Evolutionary conservation across 208 protist genomes (phyloP), one percentile per base, ranked within the genome.

Genomic region (Angomonas desouzai): DNA sequence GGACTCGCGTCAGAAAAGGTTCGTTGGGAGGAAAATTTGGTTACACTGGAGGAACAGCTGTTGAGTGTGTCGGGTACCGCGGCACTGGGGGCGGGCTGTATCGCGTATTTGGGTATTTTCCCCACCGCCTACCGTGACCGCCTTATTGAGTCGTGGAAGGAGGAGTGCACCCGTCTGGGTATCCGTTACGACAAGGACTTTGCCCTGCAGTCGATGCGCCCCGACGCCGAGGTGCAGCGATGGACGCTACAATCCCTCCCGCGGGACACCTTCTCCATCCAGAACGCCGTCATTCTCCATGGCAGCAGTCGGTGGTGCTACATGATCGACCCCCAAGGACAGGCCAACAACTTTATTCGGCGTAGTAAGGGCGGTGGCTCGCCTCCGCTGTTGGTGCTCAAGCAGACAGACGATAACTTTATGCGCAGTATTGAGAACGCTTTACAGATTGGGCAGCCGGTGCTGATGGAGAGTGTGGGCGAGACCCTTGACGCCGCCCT

Each of bases 181-280:
- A 81, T 97, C 30, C 65, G 81, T 28, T 79, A 91, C 22, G 81
- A 89, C 63, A 32, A 43, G n/a, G 65, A 43, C 33, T 98, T 97
- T 72, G 69, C 81, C 6, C 79, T 99, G 4, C 81, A 73, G 38
- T 80, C 78, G 45, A 89, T 98, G 38, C 79, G 87, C 40, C 82
- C 96, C 28, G 91, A 95, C 27, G 78, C 96, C 18, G 68, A 74
- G 53, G 80, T 98, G 3, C 88, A 96, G 29, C 83, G 93, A 40
- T 99, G 98, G 98, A 79, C 83, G 22, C 84, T 97, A 36, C 78
- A 92, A 64, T 95, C 94, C 2, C 80, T 99, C 30, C 98, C 98
- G 28, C 76, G 87, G 28, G 94, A 98, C 75, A 85, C 77, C 32
- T 94, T 97, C 72, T 94, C 85, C 28, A 68, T 96, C 49, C 84